These are phyloP conservation scores for Ascochyta koolunga DNA, from an alignment of 2,329 filamentous ascomycete genomes.

Conservation along the genomic window DNA sequence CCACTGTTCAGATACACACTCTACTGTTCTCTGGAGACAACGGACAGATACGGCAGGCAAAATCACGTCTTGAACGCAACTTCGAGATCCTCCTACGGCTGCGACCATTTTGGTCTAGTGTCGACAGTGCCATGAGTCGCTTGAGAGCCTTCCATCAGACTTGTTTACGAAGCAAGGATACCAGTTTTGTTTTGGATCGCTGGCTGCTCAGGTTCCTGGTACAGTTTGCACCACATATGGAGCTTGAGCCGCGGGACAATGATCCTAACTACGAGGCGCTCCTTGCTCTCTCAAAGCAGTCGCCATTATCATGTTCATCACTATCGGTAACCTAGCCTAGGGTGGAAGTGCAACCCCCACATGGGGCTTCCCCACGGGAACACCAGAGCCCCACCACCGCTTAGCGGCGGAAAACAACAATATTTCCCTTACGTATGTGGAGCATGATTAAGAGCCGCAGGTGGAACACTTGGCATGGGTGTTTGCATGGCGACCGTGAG, in stretches of 20 bases:
- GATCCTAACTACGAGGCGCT: constrained; percentile 33
- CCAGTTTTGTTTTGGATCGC: constrained; percentile 32
- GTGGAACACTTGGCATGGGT: constrained; percentile 14
- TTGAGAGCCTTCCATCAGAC: constrained; percentile 34
- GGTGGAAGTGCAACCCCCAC: constrained; percentile 7
- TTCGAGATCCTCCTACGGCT: constrained; percentile 30
- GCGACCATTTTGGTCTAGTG: constrained; percentile 32
- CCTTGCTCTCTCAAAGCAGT: constrained; percentile 30
- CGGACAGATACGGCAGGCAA: constrained; percentile 27
- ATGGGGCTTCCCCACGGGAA: constrained; percentile 12
- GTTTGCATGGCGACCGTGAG: constrained; percentile 1
- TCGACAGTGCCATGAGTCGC: constrained; percentile 34
- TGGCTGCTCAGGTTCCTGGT: constrained; percentile 34
- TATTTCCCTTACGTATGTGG: constrained; percentile 18
- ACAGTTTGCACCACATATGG: constrained; percentile 35
- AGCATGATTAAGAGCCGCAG: constrained; percentile 3
- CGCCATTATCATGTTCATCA: constrained; percentile 31
- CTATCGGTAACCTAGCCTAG: constrained; percentile 19
- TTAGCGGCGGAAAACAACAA: constrained; percentile 30
- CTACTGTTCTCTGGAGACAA: constrained; percentile 31
- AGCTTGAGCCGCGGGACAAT: constrained; percentile 34
- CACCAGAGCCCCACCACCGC: constrained; percentile 8
- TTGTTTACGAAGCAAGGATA: constrained; percentile 33
- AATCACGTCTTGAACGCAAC: constrained; percentile 31
- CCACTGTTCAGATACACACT: constrained; percentile 32